Base-by-base conservation (phyloP, 257 asterid species). In the Euphrasia confusa region DNA sequence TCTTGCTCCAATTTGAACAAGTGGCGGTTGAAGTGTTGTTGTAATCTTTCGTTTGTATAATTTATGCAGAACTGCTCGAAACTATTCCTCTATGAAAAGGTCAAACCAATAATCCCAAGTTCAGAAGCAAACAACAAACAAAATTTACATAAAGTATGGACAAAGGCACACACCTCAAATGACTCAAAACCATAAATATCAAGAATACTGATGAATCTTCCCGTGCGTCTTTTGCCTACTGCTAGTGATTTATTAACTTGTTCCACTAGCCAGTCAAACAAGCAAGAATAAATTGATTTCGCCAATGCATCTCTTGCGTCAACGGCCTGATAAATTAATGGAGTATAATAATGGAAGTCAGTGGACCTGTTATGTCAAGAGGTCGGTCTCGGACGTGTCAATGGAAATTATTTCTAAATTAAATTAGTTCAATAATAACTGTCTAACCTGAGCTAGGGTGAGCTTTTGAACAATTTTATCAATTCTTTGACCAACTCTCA, bases 141-240 rank as follows among this genome's bases (percentile, higher is more conserved):
- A 64, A 71, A 48, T 56, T 39, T 27, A 39, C 63, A 52, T 50
- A 40, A 60, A 54, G 18, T 50, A 48, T 54, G 70, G 58, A 62
- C 13, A 44, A 58, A 63, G 33, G 65, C 58, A 58, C 72, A 57
- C 71, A 89, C 99, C 91, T 85, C 91, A 81, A 93, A 93, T 52
- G 99, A 89, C 80, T 93, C 99, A 74, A 93, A 93, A 57, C 99
- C 99, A 64, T 93, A 93, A 60, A 93, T 93, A 82, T 93, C 99
- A 40, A 93, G 95, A 76, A 93, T 87, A 78, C 95, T 93, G 72
- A 93, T 93, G 65, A 97, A 89, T 78, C 97, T 87, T 69, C 96
- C 99, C 40, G 99, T 93, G 59, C 96, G 88, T 30, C 89, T 88
- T 73, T 93, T 93, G 64, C 99, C 99, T 10, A 85, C 94, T 55